Percentiles rank a stretch among this genome's conserved stretches.
phyloP scores from a whole-genome alignment of 805 yeast genomes.

The Saccharomycopsis amapae region DNA sequence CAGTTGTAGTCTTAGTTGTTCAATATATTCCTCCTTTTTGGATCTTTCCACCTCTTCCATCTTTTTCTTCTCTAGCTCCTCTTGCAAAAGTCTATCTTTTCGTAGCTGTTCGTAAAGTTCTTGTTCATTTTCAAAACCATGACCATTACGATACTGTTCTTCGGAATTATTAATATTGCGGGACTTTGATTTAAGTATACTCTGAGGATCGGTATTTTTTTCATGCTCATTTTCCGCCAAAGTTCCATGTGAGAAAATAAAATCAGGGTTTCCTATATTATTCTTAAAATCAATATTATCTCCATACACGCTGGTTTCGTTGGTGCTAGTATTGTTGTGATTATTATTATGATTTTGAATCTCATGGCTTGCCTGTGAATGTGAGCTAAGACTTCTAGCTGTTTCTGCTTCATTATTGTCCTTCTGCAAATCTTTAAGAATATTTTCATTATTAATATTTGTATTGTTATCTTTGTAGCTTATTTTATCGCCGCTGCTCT shows the following conservation, averaged over 20 bases:
- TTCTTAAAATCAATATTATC: too few species aligned
- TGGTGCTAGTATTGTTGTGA: not conserved
- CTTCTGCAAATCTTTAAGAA: not conserved
- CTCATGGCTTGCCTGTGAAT: slow-evolving; percentile 2
- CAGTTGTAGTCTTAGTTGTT: not conserved
- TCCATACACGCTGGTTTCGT: slow-evolving; percentile 1
- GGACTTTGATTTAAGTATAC: too few species aligned
- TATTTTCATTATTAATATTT: too few species aligned
- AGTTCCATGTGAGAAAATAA: too few species aligned
- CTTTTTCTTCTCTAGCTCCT: slow-evolving; percentile 5
- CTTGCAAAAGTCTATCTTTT: slow-evolving; percentile 15
- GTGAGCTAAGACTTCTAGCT: not conserved
- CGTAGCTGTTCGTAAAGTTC: slow-evolving; percentile 16
- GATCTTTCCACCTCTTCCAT: slow-evolving; percentile 1
- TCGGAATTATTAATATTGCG: too few species aligned
- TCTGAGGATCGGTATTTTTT: too few species aligned
- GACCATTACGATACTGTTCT: too few species aligned
- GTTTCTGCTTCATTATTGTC: not conserved
- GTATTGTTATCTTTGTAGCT: not conserved
- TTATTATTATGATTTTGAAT: not conserved
- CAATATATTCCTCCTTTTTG: slow-evolving; percentile 1
- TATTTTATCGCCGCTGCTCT: slow-evolving; percentile 9
- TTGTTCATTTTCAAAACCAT: slow-evolving; percentile 2
- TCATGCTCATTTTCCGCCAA: too few species aligned
- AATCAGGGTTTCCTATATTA: too few species aligned